Base-by-base conservation (phyloP, 2,329 filamentous ascomycete species). In the Chaetomium globosum region DNA sequence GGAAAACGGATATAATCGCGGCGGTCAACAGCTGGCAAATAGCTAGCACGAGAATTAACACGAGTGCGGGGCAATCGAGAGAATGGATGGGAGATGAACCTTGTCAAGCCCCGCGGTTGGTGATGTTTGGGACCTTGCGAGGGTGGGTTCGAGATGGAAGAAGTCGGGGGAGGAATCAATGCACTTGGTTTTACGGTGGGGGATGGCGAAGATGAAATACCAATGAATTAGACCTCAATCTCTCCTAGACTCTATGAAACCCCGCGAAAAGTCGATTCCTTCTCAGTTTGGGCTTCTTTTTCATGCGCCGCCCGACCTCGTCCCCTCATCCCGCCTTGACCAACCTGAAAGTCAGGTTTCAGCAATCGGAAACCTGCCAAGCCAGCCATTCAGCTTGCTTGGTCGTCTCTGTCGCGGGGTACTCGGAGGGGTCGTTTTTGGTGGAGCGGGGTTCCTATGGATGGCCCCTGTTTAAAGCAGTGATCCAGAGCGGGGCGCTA, bases 341-440 rank as follows among this genome's bases (percentile, higher is more conserved):
- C 53, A 33, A 12, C 51, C 51, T 30, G 51, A 39, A 46, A 49
- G 33, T 57, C 60, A 46, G 64, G 59, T 67, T 67, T 67, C 65
- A 64, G 63, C 63, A 52, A 65, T 62, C 56, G 54, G 63, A 64
- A 65, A 68, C 65, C 54, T n/a, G 63, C 63, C 63, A 67, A 65
- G 63, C 39, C 63, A 55, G 43, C 67, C 63, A 67, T 67, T 68
- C 67, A 68, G 67, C 67, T 68, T 63, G 62, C 63, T 62, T 64
- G 57, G 65, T 62, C 13, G 28, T 13, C 51, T 39, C 19, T 19
- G 46, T 64, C 65, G 65, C 67, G 67, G 63, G 67, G 63, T 65
- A 68, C 60, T 59, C 33, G 43, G 59, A 60, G 65, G 67, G 65
- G 59, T 59, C 23, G n/a, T 48, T 48, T 58, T 51, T 65, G 54